A percentile compares a stretch with the other conserved stretches of the same genome.
Evolutionary conservation across 2,329 filamentous ascomycete species (phyloP).

Genomic region (Aspergillus cejpii): DNA sequence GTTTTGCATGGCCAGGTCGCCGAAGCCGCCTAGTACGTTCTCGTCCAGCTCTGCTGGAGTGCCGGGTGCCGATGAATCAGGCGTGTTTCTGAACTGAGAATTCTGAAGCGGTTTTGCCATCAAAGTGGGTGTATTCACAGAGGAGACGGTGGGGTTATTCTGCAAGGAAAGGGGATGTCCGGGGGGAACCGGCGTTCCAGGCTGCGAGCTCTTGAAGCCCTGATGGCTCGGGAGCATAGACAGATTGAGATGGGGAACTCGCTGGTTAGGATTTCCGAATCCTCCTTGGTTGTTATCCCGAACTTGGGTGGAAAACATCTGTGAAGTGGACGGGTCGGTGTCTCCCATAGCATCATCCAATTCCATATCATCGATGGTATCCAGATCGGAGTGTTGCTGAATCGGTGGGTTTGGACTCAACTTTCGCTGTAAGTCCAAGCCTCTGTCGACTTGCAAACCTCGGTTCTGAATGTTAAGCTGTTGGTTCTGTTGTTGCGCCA

Average conservation of each 20-base stretch:
- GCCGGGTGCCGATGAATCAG: constrained; percentile 61
- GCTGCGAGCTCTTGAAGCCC: constrained; percentile 76
- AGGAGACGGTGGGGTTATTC: constrained; percentile 93
- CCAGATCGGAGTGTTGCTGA: constrained; percentile 55
- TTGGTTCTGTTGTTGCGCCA: constrained; percentile 48
- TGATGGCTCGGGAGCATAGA: constrained; percentile 69
- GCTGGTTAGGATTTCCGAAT: constrained; percentile 50
- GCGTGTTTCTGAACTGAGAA: constrained; percentile 49
- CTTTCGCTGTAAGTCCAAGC: constrained; percentile 34
- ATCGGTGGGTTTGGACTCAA: constrained; percentile 28
- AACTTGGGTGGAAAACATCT: constrained; percentile 52
- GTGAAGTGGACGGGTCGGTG: constrained; percentile 31
- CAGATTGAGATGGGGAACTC: constrained; percentile 67
- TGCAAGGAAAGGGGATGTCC: constrained; percentile 65
- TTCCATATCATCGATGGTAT: constrained; percentile 89
- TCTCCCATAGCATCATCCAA: constrained; percentile 74
- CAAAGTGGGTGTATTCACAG: constrained; percentile 89
- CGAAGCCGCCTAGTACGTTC: constrained; percentile 58
- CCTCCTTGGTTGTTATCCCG: constrained; percentile 61
- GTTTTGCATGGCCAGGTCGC: constrained; percentile 54
- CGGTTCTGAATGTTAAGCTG: constrained; percentile 34
- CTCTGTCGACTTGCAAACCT: constrained; percentile 31
- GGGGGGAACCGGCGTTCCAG: constrained; percentile 71
- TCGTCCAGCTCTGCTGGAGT: constrained; percentile 70
- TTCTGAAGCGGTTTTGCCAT: constrained; percentile 65